Base-by-base conservation (phyloP, 331 rosid species). In the Malus hybrid region DNA sequence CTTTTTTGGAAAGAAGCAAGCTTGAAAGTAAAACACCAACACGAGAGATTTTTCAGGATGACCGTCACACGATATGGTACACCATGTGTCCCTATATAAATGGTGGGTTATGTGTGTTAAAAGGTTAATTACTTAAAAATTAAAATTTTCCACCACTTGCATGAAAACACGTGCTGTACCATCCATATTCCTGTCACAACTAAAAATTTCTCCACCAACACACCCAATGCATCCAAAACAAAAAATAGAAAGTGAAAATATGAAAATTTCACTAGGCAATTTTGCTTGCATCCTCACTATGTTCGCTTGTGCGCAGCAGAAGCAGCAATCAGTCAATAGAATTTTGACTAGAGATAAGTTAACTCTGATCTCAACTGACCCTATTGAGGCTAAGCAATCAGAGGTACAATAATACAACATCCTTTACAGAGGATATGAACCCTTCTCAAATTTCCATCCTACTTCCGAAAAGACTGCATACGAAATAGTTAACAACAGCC, bases 351-450 rank as follows among this genome's bases (percentile, higher is more conserved):
- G 75, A 28, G 31, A 7, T 5, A 56, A 34, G 67, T 63, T 72
- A 34, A 3, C 46, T 33, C 64, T 44, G 70, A 74, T 69, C 70
- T 63, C 77, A 65, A 70, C 81, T 79, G 59, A 69, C 69, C 68
- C 80, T 65, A 31, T 44, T 62, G n/a, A 59, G 68, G 73, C 79
- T 70, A 70, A 79, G 31, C 66, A 46, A 65, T 69, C 57, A 80
- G 68, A 39, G 70, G 59, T 80, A 84, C 80, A 77, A 77, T 34
- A 67, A 59, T 77, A 70, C 81, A 72, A 72, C 52, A 80, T 34
- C 73, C 79, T 77, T 80, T 80, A 84, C 87, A 77, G 42, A 20
- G 56, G 50, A 82, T 44, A 74, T 13, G 29, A 82, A 46, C 68
- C 80, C 77, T 50, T 50, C 46, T 76, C 57, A 20, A 61, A 24